Conservation (phyloP, 441 rosid genomes). For the Erodium texanum region DNA sequence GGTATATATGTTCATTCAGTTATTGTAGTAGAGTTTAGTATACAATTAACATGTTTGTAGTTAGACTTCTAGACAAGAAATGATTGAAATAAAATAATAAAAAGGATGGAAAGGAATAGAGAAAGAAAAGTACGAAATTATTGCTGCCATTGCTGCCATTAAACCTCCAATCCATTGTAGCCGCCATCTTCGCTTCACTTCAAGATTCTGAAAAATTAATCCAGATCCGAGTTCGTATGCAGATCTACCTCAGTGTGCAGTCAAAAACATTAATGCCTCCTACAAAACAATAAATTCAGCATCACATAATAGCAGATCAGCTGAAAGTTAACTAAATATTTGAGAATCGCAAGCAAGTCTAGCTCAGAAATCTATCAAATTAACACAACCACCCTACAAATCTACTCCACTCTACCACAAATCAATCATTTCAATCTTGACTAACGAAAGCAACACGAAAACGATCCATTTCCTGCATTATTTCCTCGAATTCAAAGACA, state of each 20-base stretch:
- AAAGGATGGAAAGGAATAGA: slow-evolving; percentile 3
- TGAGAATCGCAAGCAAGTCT: background rate
- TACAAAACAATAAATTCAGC: slow-evolving; percentile 18
- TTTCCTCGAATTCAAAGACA: background rate
- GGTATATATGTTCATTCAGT: background rate
- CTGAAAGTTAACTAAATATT: slow-evolving; percentile 2
- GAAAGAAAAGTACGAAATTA: slow-evolving; percentile 44
- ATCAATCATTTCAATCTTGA: too few species aligned
- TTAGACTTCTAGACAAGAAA: background rate
- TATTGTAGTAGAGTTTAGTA: background rate
- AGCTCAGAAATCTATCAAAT: background rate
- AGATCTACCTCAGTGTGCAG: slow-evolving; percentile 44
- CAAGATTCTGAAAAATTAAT: slow-evolving; percentile 30
- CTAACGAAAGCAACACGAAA: background rate
- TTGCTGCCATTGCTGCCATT: slow-evolving; percentile 68
- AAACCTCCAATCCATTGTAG: slow-evolving; percentile 83
- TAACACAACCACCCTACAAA: background rate
- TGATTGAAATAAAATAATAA: background rate
- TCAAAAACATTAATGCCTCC: slow-evolving; percentile 64
- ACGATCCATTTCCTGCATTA: background rate
- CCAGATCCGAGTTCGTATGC: slow-evolving; percentile 34
- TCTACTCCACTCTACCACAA: background rate
- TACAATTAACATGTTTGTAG: background rate
- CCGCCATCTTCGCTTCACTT: slow-evolving; percentile 46
- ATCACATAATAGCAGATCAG: slow-evolving; percentile 29